phyloP scores from a whole-genome alignment of 192 early-diverging fungal species.

The Gryganskiella cystojenkinii region DNA sequence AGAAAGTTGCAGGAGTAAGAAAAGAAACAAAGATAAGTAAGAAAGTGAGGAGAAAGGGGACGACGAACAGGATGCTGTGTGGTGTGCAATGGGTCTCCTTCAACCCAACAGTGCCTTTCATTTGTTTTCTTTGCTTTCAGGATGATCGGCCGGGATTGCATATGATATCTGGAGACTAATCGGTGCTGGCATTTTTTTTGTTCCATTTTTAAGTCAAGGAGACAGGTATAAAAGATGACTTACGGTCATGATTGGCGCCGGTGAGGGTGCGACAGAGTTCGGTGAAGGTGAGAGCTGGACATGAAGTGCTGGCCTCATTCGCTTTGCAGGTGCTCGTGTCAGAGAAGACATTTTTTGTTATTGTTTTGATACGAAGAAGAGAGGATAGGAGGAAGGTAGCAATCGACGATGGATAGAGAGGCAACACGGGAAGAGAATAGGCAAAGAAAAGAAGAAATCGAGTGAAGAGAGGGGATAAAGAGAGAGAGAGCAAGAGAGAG shows the following conservation, averaged over 20 bases:
- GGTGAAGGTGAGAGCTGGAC: constrained; percentile 31
- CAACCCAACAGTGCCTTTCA: not conserved
- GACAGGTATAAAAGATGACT: not conserved
- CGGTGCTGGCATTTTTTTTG: no score
- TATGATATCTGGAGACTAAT: not conserved
- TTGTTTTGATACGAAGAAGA: no score
- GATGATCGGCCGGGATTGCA: no score
- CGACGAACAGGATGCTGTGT: no score
- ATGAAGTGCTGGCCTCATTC: constrained; percentile 35
- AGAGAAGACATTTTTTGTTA: constrained; percentile 27
- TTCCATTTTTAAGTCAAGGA: no score
- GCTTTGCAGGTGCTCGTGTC: constrained; percentile 33
- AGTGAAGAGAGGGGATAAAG: not conserved
- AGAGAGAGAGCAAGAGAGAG: not conserved
- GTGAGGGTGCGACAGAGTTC: constrained; percentile 14
- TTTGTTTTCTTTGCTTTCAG: not conserved
- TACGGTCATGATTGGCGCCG: constrained; percentile 35
- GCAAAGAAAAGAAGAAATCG: not conserved
- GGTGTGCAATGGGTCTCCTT: not conserved
- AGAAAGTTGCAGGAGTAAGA: not conserved
- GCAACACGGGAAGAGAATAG: not conserved
- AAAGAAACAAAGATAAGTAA: not conserved
- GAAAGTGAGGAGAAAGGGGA: not conserved
- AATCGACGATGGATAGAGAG: not conserved
- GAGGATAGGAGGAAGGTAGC: not conserved